These are phyloP conservation scores for Coriolopsis trogii DNA, from an alignment of 1,284 basidiomycete species.

Conservation along the genomic window DNA sequence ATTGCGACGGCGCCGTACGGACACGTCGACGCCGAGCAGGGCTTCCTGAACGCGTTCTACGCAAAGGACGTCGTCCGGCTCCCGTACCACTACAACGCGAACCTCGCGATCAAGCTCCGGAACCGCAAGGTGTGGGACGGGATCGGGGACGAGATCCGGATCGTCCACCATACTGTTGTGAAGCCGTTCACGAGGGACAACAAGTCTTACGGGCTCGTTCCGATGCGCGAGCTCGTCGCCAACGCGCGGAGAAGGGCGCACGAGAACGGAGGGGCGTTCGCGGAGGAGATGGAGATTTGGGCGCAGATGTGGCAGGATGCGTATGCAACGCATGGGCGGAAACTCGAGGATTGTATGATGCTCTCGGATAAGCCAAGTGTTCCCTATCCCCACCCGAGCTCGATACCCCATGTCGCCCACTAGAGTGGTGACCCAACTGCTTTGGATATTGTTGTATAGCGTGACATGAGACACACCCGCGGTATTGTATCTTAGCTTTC, in stretches of 20 bases:
- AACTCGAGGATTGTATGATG: slow-evolving; percentile 16
- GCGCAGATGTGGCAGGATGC: slow-evolving; percentile 33
- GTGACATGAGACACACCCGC: too few species aligned
- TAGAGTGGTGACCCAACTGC: too few species aligned
- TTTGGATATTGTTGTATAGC: too few species aligned
- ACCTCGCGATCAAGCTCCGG: slow-evolving; percentile 44
- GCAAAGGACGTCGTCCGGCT: slow-evolving; percentile 41
- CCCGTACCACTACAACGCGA: slow-evolving; percentile 49
- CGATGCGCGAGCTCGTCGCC: slow-evolving; percentile 27
- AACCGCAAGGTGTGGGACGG: slow-evolving; percentile 39
- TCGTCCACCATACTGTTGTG: slow-evolving; percentile 44
- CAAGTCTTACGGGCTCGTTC: slow-evolving; percentile 24
- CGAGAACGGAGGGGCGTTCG: slow-evolving; percentile 27
- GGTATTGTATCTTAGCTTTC: too few species aligned
- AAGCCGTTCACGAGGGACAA: slow-evolving; percentile 42
- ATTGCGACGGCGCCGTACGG: slow-evolving; percentile 37
- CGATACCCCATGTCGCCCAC: too few species aligned
- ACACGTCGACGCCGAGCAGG: slow-evolving; percentile 42
- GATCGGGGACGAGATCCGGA: slow-evolving; percentile 35
- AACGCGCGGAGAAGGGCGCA: slow-evolving; percentile 25
- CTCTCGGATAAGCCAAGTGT: slow-evolving; percentile 15
- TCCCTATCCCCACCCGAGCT: too few species aligned
- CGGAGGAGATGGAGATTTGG: slow-evolving; percentile 41
- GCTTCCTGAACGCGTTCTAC: slow-evolving; percentile 49
- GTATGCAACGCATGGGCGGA: slow-evolving; percentile 21